These are phyloP conservation scores for Colletotrichum lini DNA, from an alignment of 2,329 filamentous ascomycete species.

Conservation along the genomic window DNA sequence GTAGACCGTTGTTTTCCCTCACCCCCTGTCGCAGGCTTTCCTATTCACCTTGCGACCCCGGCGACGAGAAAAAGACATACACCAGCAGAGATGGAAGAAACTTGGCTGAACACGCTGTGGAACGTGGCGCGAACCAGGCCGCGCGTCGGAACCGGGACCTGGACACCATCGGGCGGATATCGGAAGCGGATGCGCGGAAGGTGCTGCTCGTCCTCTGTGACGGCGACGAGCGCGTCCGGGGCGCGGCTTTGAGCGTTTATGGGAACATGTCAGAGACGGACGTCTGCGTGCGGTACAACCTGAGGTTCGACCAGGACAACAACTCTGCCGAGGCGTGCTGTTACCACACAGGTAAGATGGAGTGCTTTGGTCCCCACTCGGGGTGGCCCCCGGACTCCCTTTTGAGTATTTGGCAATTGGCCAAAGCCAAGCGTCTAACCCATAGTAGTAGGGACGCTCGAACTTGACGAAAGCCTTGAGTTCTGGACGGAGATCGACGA, in stretches of 20 bases:
- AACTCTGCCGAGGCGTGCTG: conserved; percentile 1
- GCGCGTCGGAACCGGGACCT: not conserved
- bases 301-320: not conserved
- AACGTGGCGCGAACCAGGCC: not conserved
- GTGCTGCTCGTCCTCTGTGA: conserved; percentile 4
- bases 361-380: no score
- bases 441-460: not conserved
- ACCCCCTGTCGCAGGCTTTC: not conserved
- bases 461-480: not conserved
- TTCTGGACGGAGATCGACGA: not conserved
- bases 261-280: not conserved
- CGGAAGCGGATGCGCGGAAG: conserved; percentile 16
- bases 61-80: not conserved
- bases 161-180: conserved; percentile 5
- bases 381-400: no score
- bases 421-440: not conserved
- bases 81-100: not conserved
- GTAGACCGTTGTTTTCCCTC: no score
- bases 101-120: not conserved
- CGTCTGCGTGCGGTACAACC: not conserved
- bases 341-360: not conserved
- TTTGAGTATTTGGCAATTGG: not conserved
- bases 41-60: not conserved
- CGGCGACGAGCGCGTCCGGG: conserved; percentile 1
- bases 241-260: not conserved